Evolutionary conservation across 768 basidiomycete species (phyloP).

Genomic region (Rhodotorula paludigena): DNA sequence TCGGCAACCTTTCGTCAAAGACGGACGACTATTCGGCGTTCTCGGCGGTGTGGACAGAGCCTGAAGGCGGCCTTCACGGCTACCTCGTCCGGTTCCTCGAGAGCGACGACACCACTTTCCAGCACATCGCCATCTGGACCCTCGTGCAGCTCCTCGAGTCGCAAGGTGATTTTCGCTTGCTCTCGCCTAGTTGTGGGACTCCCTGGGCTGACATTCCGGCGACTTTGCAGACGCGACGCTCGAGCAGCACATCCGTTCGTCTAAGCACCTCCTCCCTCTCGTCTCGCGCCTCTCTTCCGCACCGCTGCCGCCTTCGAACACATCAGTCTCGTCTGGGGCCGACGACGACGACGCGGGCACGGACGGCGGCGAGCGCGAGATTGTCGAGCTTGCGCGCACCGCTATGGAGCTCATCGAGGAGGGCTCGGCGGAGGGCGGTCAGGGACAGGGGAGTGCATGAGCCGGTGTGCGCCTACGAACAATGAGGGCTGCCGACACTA

Average conservation of each 20-base stretch:
- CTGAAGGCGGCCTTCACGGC: conserved; percentile 91
- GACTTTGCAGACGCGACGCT: conserved; percentile 17
- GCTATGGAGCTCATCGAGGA: conserved; percentile 78
- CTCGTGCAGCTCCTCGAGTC: conserved; percentile 96
- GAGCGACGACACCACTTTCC: conserved; percentile 92
- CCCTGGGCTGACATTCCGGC: not conserved
- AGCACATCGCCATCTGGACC: conserved; percentile 99
- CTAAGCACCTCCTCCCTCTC: conserved; percentile 59
- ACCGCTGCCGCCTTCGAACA: conserved; percentile 41
- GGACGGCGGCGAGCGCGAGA: conserved; percentile 61
- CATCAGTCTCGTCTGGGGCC: conserved; percentile 46
- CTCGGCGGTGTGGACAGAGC: conserved; percentile 96
- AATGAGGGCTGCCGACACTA: too few relatives aligned
- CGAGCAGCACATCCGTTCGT: conserved; percentile 53
- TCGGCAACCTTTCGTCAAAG: conserved; percentile 96
- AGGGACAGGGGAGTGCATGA: too few relatives aligned
- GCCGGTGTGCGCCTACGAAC: too few relatives aligned
- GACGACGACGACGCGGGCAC: conserved; percentile 66
- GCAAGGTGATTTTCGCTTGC: conserved; percentile 48
- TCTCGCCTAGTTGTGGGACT: too few relatives aligned
- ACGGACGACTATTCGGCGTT: conserved; percentile 88
- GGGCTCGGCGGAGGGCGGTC: too few relatives aligned
- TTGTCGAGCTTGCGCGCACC: conserved; percentile 72
- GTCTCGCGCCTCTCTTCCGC: conserved; percentile 64
- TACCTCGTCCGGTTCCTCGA: conserved; percentile 91